Evolutionary conservation across 371 early-diverging fungal species (phyloP), one percentile per base, ranked within the genome.

Genomic region (Mortierella polycephala): DNA sequence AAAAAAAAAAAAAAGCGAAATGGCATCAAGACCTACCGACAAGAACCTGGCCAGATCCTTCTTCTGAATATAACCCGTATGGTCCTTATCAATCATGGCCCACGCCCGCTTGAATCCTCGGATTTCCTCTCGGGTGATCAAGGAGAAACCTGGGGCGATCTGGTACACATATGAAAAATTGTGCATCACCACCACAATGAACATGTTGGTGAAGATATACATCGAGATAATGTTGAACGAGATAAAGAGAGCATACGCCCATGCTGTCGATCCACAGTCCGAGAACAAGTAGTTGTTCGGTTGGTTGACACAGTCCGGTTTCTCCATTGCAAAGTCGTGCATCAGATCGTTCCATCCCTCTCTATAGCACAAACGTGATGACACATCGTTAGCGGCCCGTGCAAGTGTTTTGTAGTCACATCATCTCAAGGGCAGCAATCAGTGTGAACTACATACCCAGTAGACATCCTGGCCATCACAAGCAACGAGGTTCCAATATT

Each of bases 291-390:
- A 89, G 60, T 89, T 72, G 4, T 81, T 68, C 1, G 61, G 64
- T 8, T 86, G 71, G n/a, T 85, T 69, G 16, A 89, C 85, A 82
- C 93, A 93, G 44, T 85, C 64, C 0, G 93, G 92, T 11, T 69
- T 67, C 62, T 90, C 87, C 0, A 90, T 77, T 7, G 89, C 83
- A 64, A 87, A 90, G 63, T 92, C 91, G 64, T 89, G 89, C 90
- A 92, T 90, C 9, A 91, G 83, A 13, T 85, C 79, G 60, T 93
- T 91, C 93, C 93, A 93, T 16, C 87, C 89, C 79, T 93, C 93
- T 12, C 92, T 79, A 62, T 18, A 11, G 6, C 42, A 54, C 13
- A 12, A 45, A 30, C 30, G 30, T 30, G 30, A 30, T 30, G 30
- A 4, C 30, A 30, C 2, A 30, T 30, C 30, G 30, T 39, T 9